Conservation (phyloP, 345 rosid species). For the Eucalyptus regnans region DNA sequence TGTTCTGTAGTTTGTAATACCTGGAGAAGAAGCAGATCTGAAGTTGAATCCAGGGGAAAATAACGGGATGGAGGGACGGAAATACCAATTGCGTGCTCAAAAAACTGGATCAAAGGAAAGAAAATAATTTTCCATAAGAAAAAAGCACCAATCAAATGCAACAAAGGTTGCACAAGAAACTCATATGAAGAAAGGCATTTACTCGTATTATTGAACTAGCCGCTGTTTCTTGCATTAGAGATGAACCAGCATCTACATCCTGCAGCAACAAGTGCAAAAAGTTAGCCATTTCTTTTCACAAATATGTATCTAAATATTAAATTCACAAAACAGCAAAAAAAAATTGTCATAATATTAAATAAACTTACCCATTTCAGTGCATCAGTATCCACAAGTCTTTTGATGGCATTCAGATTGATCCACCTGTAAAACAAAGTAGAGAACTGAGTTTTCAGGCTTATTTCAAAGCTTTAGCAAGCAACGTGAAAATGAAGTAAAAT, state of each 20-base stretch:
- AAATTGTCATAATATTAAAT: neutral
- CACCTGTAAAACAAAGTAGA: constrained; percentile 24
- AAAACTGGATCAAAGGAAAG: constrained; percentile 16
- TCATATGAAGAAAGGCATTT: neutral
- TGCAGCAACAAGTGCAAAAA: neutral
- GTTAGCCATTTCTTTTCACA: neutral
- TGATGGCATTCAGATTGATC: constrained; percentile 35
- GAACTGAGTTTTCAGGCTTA: neutral
- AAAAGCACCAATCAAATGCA: neutral
- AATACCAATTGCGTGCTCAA: constrained; percentile 26
- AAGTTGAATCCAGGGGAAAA: constrained; percentile 32
- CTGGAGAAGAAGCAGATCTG: constrained; percentile 46
- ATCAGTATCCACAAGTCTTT: constrained; percentile 32
- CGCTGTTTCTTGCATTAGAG: constrained; percentile 5
- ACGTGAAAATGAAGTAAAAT: neutral
- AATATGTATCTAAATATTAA: neutral
- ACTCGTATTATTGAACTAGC: constrained; percentile 26
- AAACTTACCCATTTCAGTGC: constrained; percentile 7
- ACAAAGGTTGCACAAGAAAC: neutral
- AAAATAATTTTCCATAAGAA: neutral
- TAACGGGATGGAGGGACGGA: constrained; percentile 31
- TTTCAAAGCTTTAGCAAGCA: neutral
- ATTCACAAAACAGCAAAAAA: neutral
- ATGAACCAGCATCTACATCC: neutral
- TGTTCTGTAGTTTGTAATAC: constrained; percentile 6